Percentiles rank a stretch among this genome's conserved stretches.
These are phyloP conservation scores for Phylloporus arenicola DNA, from an alignment of 768 basidiomycete genomes.

Conservation along the genomic window DNA sequence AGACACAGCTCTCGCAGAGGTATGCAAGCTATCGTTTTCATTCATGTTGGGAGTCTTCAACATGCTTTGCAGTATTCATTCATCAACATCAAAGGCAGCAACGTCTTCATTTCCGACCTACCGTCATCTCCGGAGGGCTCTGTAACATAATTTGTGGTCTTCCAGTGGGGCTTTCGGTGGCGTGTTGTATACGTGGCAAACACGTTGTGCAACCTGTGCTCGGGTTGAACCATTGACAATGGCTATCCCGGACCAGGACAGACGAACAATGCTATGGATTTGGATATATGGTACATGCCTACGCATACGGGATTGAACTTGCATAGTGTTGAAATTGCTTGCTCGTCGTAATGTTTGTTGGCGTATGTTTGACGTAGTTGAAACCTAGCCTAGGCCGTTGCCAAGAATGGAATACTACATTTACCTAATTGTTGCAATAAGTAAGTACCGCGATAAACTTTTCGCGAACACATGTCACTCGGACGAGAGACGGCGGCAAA, in stretches of 20 bases:
- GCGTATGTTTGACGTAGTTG: conserved; percentile 14
- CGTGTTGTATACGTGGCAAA: conserved; percentile 4
- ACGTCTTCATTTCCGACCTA: conserved; percentile 38
- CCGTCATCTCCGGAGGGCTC: conserved; percentile 1
- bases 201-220: background rate
- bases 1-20: conserved; percentile 47
- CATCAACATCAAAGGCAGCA: conserved; percentile 47
- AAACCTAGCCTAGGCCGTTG: conserved; percentile 5
- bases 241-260: background rate
- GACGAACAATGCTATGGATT: conserved; percentile 15
- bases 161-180: background rate
- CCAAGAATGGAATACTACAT: conserved; percentile 3
- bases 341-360: background rate
- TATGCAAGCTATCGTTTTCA: conserved; percentile 13
- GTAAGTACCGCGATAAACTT: no score
- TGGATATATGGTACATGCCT: conserved; percentile 17
- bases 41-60: background rate
- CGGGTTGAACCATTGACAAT: background rate
- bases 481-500: no score
- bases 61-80: conserved; percentile 43
- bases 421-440: no score
- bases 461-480: no score
- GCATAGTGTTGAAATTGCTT: conserved; percentile 1
- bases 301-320: background rate
- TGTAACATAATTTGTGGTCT: conserved; percentile 11